Base-by-base conservation (phyloP, 768 basidiomycete genomes). In the Leccinum boreale region DNA sequence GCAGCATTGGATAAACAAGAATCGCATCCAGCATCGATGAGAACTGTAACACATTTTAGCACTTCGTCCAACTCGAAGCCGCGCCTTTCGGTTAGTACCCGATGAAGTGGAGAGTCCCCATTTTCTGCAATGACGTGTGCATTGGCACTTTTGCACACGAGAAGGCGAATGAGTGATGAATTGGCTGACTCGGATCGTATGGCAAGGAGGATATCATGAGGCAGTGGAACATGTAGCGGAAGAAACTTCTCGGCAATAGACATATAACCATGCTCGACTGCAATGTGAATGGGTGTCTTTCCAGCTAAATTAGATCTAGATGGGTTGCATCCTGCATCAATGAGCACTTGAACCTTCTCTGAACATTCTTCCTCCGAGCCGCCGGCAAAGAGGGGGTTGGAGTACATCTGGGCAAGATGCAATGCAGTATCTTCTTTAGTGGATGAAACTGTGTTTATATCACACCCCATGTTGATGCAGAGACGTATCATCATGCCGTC, bases 331-430 rank as follows among this genome's bases (percentile, higher is more conserved):
- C 23, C 45, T 5, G 45, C 45, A 24, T 46, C 1, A 1, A 46
- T 4, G 6, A 46, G 45, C 6, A 15, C 3, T 46, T 19, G 45
- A 24, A 46, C 23, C 14, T 21, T 15, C 8, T 12, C 21, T 3
- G 7, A 46, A 4, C 45, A 46, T 21, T 7, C 23, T 23, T 15
- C 14, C 45, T 24, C 23, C n/a, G 0, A 44, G 26, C 0, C n/a
- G 11, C 11, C 4, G 17, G n/a, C 10, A 0, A 10, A 0, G 11
- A 2, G 0, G 5, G 28, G 28, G 1, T 29, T 2, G 28, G 29
- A 10, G 29, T 10, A 29, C 2, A 2, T 14, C 0, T 3, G 21
- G 12, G 44, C 2, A 19, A 11, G 23, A 23, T 46, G 45, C 11
- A 46, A 1, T 0, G 12, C 21, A 19, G 21, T 46, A 23, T 46